Evolutionary conservation across 495 filamentous ascomycete genomes (phyloP).

Genomic region (Aspergillus avenaceus): DNA sequence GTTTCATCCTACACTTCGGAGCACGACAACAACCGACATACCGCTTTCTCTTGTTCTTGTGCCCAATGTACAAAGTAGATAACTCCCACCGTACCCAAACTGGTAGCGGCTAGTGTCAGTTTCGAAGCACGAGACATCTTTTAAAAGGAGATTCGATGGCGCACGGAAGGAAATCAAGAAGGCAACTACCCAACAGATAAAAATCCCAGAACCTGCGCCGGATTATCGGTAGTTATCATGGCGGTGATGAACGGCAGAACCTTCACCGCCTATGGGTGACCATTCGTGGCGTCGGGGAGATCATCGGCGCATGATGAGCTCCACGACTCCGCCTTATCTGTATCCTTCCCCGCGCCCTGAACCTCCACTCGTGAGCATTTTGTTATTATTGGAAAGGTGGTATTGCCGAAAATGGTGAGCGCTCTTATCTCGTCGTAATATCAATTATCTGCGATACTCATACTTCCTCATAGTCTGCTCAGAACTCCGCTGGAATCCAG

Average conservation of each 20-base stretch:
- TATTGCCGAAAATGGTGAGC: conserved; percentile 36
- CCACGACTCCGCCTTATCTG: conserved; percentile 19
- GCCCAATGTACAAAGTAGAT: conserved; percentile 84
- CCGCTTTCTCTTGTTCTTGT: conserved; percentile 82
- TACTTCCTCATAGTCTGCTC: conserved; percentile 69
- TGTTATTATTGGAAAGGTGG: conserved; percentile 6
- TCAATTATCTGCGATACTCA: conserved; percentile 19
- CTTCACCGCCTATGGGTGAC: conserved; percentile 32
- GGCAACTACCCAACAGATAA: not conserved
- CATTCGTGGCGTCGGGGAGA: conserved; percentile 35
- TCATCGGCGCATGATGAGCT: conserved; percentile 32
- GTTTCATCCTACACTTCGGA: conserved; percentile 3
- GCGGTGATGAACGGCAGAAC: conserved; percentile 34
- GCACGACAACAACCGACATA: conserved; percentile 35
- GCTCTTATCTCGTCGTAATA: not conserved
- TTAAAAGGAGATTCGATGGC: too few species aligned
- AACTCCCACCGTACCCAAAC: conserved; percentile 68
- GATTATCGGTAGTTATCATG: conserved; percentile 29
- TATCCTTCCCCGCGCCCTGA: conserved; percentile 4
- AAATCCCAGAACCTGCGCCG: conserved; percentile 11
- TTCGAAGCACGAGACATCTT: conserved; percentile 88
- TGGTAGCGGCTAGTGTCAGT: conserved; percentile 73
- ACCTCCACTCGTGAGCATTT: not conserved
- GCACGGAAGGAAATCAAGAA: not conserved
- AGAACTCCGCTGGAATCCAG: conserved; percentile 97